Conservation (phyloP, 257 asterid genomes). For the Knoxia roxburghii region DNA sequence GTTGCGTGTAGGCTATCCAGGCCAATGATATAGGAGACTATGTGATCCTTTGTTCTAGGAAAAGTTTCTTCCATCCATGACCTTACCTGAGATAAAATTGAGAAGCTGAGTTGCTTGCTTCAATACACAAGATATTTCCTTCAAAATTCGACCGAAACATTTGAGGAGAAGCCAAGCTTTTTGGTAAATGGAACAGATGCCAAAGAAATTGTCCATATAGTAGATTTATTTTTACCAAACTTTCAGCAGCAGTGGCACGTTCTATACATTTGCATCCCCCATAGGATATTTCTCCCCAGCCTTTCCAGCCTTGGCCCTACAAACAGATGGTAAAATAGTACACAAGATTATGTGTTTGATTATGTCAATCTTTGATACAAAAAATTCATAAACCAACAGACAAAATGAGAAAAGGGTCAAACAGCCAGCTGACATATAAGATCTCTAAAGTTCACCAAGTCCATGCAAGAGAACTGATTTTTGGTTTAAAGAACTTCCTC, state of each 20-base stretch:
- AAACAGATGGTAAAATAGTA: constrained; percentile 16
- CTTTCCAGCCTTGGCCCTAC: constrained; percentile 93
- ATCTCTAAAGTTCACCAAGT: not conserved
- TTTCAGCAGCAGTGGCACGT: constrained; percentile 92
- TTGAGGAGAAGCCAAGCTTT: not conserved
- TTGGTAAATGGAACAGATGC: not conserved
- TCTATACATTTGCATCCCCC: constrained; percentile 69
- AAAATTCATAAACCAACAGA: not conserved
- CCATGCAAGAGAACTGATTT: not conserved
- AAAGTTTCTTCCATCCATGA: constrained; percentile 87
- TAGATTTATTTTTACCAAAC: constrained; percentile 49
- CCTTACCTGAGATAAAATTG: constrained; percentile 51
- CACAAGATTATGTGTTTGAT: constrained; percentile 5
- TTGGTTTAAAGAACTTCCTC: not conserved
- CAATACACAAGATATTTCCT: not conserved
- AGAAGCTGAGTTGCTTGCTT: not conserved
- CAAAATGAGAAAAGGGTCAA: not conserved
- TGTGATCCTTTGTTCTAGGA: constrained; percentile 47
- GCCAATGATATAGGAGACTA: constrained; percentile 79
- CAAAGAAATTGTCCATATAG: not conserved
- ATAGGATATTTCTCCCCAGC: constrained; percentile 98
- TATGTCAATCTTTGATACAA: no score
- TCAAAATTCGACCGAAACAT: not conserved
- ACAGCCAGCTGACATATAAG: not conserved
- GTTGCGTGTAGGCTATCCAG: constrained; percentile 72